Base-by-base conservation (phyloP, 2,329 filamentous ascomycete genomes). In the Colletotrichum sublineola region DNA sequence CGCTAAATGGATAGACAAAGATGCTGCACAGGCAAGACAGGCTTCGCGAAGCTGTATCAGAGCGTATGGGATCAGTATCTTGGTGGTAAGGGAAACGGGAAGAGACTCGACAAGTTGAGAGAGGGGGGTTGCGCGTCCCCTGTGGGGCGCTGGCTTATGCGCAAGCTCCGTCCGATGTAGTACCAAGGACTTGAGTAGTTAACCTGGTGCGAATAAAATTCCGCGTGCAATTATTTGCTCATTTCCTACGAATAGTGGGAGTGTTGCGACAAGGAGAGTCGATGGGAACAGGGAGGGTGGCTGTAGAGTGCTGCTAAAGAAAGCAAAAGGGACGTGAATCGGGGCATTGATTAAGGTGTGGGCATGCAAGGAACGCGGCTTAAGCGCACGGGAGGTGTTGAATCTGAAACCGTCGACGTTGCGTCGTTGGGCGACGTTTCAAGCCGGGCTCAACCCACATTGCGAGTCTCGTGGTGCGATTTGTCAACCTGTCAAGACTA, bases 371-470 rank as follows among this genome's bases (percentile, higher is more conserved):
- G 70, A 69, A 70, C 70, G 70, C 64, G 66, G 70, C 61, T 73
- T 44, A 61, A 65, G 70, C 66, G 70, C 66, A 73, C 70, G 70
- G 66, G 60, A 73, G 53, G 48, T 73, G 66, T 55, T 69, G 66
- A 42, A 73, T 73, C 70, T 73, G 70, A 73, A 73, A 73, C 70
- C 60, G 66, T 73, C 66, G 60, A 73, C 66, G 70, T 73, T 73
- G 70, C 70, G 70, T 55, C 70, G 70, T 57, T 69, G 66, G 60
- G 70, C 60, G 70, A 73, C 70, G 70, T 73, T 73, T 73, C 70
- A 73, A 64, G 53, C 60, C 69, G 64, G 68, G 70, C 46, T 48
- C 48, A 71, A 61, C 55, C 60, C 70, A 73, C 66, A 66, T 70
- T 73, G 66, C 66, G 66, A 73, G 53, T 40, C 48, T 40, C 29